phyloP scores from a whole-genome alignment of 108 stramenopile species.

The Poteriospumella lacustris region DNA sequence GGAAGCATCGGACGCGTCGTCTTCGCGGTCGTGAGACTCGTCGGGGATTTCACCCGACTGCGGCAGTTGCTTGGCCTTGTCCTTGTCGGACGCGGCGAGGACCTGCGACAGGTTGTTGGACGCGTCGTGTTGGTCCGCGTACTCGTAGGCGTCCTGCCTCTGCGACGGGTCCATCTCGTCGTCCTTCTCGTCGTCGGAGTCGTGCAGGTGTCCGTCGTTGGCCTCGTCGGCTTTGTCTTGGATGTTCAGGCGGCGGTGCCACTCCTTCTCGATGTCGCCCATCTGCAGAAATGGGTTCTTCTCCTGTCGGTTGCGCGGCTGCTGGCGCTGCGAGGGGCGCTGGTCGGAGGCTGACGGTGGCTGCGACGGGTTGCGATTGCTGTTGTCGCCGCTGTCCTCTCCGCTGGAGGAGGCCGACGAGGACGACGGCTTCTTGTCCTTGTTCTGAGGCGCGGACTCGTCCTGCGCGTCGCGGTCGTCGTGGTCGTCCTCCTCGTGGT shows the following conservation, averaged over 20 bases:
- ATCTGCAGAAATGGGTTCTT: slow-evolving; percentile 18
- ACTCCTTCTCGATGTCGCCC: slow-evolving; percentile 38
- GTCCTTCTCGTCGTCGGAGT: slow-evolving; percentile 29
- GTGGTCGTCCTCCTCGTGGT: slow-evolving; percentile 38
- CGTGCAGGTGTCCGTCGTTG: neutral
- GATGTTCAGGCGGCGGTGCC: slow-evolving; percentile 52
- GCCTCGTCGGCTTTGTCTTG: neutral
- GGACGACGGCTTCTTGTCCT: slow-evolving; percentile 28
- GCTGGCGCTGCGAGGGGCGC: neutral
- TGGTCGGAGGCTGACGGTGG: neutral
- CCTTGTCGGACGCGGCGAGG: no score
- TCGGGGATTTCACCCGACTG: no score
- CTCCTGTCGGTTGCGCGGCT: neutral
- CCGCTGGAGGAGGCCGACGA: no score
- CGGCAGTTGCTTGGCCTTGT: no score
- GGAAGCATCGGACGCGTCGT: slow-evolving; percentile 49
- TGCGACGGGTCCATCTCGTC: slow-evolving; percentile 31
- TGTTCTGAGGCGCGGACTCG: slow-evolving; percentile 35
- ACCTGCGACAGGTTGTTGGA: no score
- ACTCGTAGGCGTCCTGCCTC: neutral
- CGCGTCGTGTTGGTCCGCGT: no score
- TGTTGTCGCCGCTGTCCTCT: no score
- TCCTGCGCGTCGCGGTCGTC: slow-evolving; percentile 41
- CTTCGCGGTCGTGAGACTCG: slow-evolving; percentile 45
- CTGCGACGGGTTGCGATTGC: no score